Conservation (phyloP, 1,139 yeast species). For the Sugiyamaella novakii region DNA sequence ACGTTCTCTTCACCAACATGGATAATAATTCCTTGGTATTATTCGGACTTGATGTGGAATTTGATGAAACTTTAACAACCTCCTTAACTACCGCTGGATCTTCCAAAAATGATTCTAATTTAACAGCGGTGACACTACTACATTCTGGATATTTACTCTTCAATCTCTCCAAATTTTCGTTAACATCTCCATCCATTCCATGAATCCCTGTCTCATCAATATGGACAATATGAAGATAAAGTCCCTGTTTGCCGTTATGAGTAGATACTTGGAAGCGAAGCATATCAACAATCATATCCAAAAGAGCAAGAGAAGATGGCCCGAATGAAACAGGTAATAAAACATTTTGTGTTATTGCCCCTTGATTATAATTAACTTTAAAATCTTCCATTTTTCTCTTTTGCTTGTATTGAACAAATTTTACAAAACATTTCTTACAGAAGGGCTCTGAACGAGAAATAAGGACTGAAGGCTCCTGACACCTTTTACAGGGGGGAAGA, state of each 20-base stretch:
- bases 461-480: constrained; percentile 54
- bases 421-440: constrained; percentile 66
- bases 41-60: constrained; percentile 1
- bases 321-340: constrained; percentile 69
- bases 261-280: constrained; percentile 60
- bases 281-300: constrained; percentile 66
- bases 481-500: constrained; percentile 45
- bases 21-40: constrained; percentile 20
- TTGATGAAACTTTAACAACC: constrained; percentile 1
- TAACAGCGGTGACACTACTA: constrained; percentile 30
- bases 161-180: constrained; percentile 28
- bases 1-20: constrained; percentile 29
- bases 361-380: constrained; percentile 57
- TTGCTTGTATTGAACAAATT: constrained; percentile 76
- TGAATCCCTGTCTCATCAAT: constrained; percentile 48
- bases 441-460: constrained; percentile 69
- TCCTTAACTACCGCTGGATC: constrained; percentile 8
- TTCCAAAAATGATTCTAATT: constrained; percentile 24
- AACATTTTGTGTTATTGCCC: constrained; percentile 42
- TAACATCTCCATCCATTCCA: constrained; percentile 23
- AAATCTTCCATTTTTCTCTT: constrained; percentile 77
- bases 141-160: constrained; percentile 33
- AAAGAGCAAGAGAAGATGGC: constrained; percentile 61
- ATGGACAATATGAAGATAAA: constrained; percentile 57
- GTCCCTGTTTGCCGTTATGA: constrained; percentile 71